Evolutionary conservation across 768 basidiomycete genomes (phyloP), one percentile per base, ranked within the genome.

Genomic region (Boletus insuetus): DNA sequence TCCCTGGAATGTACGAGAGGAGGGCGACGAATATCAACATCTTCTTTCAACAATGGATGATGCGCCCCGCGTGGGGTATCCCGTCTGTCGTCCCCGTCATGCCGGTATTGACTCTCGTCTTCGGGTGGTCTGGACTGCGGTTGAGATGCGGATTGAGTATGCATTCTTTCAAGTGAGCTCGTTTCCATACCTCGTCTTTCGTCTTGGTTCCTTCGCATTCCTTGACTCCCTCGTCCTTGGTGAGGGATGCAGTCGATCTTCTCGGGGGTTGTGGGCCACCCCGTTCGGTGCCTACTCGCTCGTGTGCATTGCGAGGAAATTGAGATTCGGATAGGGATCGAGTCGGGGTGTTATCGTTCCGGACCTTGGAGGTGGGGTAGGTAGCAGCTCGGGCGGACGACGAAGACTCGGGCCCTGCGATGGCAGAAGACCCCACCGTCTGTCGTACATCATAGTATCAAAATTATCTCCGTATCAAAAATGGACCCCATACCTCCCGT

Each of bases 401-500:
- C 10, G 42, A 20, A 6, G 55, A 46, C 34, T 22, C 29, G 34
- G 45, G 44, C 6, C 22, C 34, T 14, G 35, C 20, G 7, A 42
- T 17, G n/a, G 16, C 43, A 40, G 43, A 46, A 34, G 63, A 54
- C 37, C 16, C 8, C 13, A 11, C 13, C 9, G 37, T 54, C 62
- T 57, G 41, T n/a, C 45, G 41, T 47, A 8, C 9, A 5, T n/a
- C 16, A 12, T 37, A 19, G 8, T 1, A 40, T 55, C 19, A 43
- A 11, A 7, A 16, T 11, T 17, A 9, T 1, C 9, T 12, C 16
- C 8, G 12, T 55, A 31, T 20, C 34, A 38, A 32, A 37, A n/a
- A 37, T 2, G 31, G 9, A 49, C 8, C 2, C n/a, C 52, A 16
- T 51, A 62, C 62, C 59, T 61, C 58, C 17, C 41, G 58, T 17